Percentiles rank a stretch among this genome's conserved stretches.
Evolutionary conservation across 768 basidiomycete species (phyloP).

Genomic region (Phylloporus scabripes): DNA sequence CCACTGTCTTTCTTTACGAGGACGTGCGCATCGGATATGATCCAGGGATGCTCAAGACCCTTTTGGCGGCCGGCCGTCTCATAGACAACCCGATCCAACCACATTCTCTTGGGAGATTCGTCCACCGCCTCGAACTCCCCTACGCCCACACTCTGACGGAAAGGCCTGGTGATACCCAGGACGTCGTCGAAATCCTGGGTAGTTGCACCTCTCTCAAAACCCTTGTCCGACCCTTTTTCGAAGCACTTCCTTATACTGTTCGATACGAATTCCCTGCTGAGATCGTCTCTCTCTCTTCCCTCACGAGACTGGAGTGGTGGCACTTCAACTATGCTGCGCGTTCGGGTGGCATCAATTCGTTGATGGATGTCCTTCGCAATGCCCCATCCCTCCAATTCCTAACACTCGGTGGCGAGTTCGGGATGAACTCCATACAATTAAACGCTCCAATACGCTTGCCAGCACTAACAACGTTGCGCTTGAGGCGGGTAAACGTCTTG

Average conservation of each 20-base stretch:
- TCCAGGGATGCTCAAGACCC: conserved; percentile 27
- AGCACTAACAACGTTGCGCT: conserved; percentile 47
- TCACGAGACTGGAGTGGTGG: conserved; percentile 69
- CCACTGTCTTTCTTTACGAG: conserved; percentile 45
- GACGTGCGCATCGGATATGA: conserved; percentile 42
- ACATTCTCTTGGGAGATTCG: conserved; percentile 32
- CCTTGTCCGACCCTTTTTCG: conserved; percentile 44
- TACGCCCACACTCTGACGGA: conserved; percentile 47
- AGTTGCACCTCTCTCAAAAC: conserved; percentile 48
- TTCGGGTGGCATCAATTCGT: conserved; percentile 61
- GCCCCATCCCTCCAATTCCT: conserved; percentile 57
- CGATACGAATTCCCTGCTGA: conserved; percentile 52
- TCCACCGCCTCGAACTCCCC: conserved; percentile 55
- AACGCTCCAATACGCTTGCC: conserved; percentile 36
- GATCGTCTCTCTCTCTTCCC: conserved; percentile 40
- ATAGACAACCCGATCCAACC: conserved; percentile 13
- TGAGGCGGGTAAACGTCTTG: conserved; percentile 44
- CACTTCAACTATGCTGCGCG: conserved; percentile 50
- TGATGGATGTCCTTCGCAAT: conserved; percentile 44
- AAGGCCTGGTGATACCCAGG: conserved; percentile 22
- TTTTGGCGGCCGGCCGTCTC: conserved; percentile 18
- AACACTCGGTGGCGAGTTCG: conserved; percentile 44
- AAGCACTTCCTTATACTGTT: conserved; percentile 22
- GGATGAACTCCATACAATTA: conserved; percentile 21
- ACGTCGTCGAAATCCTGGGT: conserved; percentile 44